Evolutionary conservation across 108 stramenopile genomes (phyloP).

Genomic region (Cyclotella cryptica): DNA sequence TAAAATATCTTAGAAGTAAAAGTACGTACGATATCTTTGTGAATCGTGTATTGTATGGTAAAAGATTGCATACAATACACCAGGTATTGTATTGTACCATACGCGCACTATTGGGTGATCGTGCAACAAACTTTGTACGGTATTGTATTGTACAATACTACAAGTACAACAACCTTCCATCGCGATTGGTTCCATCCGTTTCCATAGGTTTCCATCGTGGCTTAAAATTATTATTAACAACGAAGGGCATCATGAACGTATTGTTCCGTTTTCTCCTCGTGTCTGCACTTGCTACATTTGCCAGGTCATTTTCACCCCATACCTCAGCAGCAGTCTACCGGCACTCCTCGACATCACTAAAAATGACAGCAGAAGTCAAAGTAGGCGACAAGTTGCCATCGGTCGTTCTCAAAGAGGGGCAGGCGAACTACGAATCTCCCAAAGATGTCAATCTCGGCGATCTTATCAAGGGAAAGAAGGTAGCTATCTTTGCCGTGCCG

Average conservation of each 20-base stretch:
- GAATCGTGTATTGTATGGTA: too few species aligned
- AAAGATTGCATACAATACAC: too few species aligned
- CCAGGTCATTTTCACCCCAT: conserved; percentile 44
- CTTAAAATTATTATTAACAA: too few species aligned
- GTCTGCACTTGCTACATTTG: conserved; percentile 14
- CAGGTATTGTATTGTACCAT: too few species aligned
- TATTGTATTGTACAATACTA: too few species aligned
- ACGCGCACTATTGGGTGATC: too few species aligned
- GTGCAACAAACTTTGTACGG: too few species aligned
- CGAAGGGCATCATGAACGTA: background rate
- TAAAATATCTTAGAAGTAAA: too few species aligned
- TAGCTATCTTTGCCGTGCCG: conserved; percentile 91
- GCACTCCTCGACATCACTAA: conserved; percentile 26
- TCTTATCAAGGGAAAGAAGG: conserved; percentile 82
- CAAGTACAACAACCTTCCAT: too few species aligned
- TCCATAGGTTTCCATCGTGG: too few species aligned
- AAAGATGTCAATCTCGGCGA: conserved; percentile 64
- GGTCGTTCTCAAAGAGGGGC: conserved; percentile 65
- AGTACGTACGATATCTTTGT: too few species aligned
- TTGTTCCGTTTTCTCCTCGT: conserved; percentile 40
- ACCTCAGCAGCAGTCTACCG: conserved; percentile 3
- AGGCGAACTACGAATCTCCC: conserved; percentile 63
- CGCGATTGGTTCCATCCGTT: too few species aligned
- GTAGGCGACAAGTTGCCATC: conserved; percentile 79
- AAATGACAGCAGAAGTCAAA: conserved; percentile 69